A percentile compares a stretch with the other conserved stretches of the same genome.
These are phyloP conservation scores for Tarenaya hassleriana DNA, from an alignment of 345 rosid species.

Conservation along the genomic window DNA sequence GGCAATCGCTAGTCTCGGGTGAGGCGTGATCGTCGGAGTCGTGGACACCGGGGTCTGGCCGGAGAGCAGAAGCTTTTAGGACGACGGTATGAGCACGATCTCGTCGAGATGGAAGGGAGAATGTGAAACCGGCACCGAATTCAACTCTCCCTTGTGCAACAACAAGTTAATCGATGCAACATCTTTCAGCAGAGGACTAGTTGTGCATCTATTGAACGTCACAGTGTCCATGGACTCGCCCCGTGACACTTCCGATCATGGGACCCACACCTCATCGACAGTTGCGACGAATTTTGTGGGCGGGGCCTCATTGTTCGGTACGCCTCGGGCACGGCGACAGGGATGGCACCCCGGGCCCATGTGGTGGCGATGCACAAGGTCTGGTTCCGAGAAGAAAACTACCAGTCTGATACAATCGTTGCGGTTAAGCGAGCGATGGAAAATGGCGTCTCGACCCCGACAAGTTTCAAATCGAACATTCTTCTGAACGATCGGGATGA, in stretches of 20 bases:
- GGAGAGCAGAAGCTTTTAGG: conserved; percentile 37
- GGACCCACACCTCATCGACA: conserved; percentile 52
- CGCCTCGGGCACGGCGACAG: conserved; percentile 37
- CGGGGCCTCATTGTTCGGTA: conserved; percentile 41
- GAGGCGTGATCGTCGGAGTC: conserved; percentile 39
- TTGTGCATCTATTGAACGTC: conserved; percentile 26
- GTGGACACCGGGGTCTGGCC: conserved; percentile 51
- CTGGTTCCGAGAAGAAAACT: conserved; percentile 32
- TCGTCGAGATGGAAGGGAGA: conserved; percentile 45
- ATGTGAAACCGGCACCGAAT: conserved; percentile 38
- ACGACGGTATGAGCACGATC: conserved; percentile 31
- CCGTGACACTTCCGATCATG: conserved; percentile 43
- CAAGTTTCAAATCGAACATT: no score
- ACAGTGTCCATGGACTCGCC: conserved; percentile 43
- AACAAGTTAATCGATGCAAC: conserved; percentile 49
- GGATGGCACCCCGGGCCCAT: conserved; percentile 40
- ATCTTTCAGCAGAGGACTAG: conserved; percentile 40
- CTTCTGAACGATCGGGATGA: conserved; percentile 32
- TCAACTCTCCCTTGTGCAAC: conserved; percentile 45
- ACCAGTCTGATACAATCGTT: conserved; percentile 34
- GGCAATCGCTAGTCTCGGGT: conserved; percentile 39
- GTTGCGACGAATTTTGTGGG: conserved; percentile 38
- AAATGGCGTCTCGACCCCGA: no score
- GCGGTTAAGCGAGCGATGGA: conserved; percentile 48
- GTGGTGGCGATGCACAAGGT: conserved; percentile 55